Conservation (phyloP, 352 stramenopile species). For the Elongisporangium undulatum region DNA sequence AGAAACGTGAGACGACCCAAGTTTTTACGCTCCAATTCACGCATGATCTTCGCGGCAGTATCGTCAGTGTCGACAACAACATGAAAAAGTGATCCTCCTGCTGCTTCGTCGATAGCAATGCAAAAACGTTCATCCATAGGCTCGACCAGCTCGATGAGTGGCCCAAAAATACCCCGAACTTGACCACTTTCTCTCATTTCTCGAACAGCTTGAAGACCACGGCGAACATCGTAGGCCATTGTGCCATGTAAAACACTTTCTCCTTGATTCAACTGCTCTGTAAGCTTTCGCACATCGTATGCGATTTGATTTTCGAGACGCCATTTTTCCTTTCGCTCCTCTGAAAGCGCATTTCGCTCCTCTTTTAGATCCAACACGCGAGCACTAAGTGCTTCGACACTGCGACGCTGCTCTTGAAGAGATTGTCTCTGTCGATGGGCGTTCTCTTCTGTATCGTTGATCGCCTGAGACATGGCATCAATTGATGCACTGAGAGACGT, state of each 20-base stretch:
- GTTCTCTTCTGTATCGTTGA: conserved; percentile 39
- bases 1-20: conserved; percentile 97
- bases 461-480: conserved; percentile 31
- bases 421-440: conserved; percentile 40
- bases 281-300: conserved; percentile 69
- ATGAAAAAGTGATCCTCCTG: conserved; percentile 96
- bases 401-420: conserved; percentile 43
- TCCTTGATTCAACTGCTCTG: conserved; percentile 63
- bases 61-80: conserved; percentile 98
- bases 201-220: conserved; percentile 76
- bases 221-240: conserved; percentile 83
- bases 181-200: conserved; percentile 84
- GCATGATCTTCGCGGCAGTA: conserved; percentile 93
- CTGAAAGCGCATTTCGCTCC: conserved; percentile 68
- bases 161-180: conserved; percentile 87
- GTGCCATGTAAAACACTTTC: conserved; percentile 79
- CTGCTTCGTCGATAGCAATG: conserved; percentile 94
- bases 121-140: conserved; percentile 89
- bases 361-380: conserved; percentile 74
- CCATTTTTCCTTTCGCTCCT: conserved; percentile 81
- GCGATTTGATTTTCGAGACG: conserved; percentile 73
- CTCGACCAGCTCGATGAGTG: conserved; percentile 96
- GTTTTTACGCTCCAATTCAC: conserved; percentile 91
- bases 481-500: conserved; percentile 32
- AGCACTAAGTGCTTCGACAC: conserved; percentile 43